A percentile compares a stretch with the other conserved stretches of the same genome.
Conservation (phyloP, 306 rosid genomes). For the Begonia masoniana region DNA sequence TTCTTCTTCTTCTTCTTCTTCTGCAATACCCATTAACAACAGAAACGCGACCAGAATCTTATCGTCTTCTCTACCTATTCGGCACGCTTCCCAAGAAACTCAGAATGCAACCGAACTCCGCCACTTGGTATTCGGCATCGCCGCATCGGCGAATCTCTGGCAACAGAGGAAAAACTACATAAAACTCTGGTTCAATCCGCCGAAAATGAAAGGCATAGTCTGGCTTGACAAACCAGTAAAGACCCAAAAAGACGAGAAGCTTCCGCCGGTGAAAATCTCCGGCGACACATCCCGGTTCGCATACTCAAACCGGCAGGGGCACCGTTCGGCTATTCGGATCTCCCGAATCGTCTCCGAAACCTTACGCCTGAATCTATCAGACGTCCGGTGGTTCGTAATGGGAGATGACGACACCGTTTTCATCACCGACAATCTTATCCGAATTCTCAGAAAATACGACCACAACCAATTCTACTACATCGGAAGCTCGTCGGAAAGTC, state of each 20-base stretch:
- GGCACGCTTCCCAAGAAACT: slow-evolving; percentile 11
- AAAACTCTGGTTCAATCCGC: slow-evolving; percentile 68
- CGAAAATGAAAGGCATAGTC: slow-evolving; percentile 62
- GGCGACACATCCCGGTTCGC: slow-evolving; percentile 46
- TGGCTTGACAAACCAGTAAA: slow-evolving; percentile 59
- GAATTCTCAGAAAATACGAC: slow-evolving; percentile 60
- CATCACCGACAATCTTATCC: slow-evolving; percentile 53
- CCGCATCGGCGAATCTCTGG: slow-evolving; percentile 89
- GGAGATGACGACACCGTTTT: slow-evolving; percentile 98
- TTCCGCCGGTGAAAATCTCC: slow-evolving; percentile 57
- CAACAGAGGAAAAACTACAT: slow-evolving; percentile 63
- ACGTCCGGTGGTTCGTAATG: slow-evolving; percentile 91
- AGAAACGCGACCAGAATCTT: slow-evolving; percentile 1
- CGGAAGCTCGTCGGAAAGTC: slow-evolving; percentile 84
- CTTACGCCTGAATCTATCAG: slow-evolving; percentile 43
- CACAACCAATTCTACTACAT: slow-evolving; percentile 67
- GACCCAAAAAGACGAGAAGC: slow-evolving; percentile 11
- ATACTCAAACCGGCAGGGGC: slow-evolving; percentile 68
- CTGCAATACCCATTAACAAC: neutral
- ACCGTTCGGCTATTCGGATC: slow-evolving; percentile 86
- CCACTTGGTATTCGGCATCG: slow-evolving; percentile 80
- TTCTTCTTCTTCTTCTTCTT: neutral
- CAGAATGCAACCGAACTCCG: slow-evolving; percentile 29
- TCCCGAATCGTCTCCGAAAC: slow-evolving; percentile 88
- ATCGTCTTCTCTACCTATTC: slow-evolving; percentile 5